Conservation (phyloP, 1,284 basidiomycete genomes). For the Ustilago trichophora region DNA sequence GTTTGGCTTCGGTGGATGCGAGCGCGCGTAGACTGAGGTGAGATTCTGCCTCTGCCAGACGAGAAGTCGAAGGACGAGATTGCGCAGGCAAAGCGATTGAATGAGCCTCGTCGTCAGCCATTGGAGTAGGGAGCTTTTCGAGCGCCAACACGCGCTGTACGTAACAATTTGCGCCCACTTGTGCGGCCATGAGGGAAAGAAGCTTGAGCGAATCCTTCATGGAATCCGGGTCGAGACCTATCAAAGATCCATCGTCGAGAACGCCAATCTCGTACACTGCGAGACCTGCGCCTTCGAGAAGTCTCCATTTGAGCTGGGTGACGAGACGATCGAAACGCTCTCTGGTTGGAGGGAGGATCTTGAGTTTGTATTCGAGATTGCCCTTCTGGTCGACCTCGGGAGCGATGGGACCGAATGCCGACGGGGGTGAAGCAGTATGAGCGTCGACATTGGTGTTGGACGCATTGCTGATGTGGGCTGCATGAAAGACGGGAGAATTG, state of each 20-base stretch:
- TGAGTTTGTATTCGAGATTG: slow-evolving; percentile 66
- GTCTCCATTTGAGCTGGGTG: slow-evolving; percentile 65
- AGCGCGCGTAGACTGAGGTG: slow-evolving; percentile 30
- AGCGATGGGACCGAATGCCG: slow-evolving; percentile 42
- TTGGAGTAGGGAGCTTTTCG: too few species aligned
- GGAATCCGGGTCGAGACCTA: slow-evolving; percentile 53
- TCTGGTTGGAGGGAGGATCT: slow-evolving; percentile 58
- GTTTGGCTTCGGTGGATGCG: slow-evolving; percentile 3
- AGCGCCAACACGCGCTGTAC: slow-evolving; percentile 35
- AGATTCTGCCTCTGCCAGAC: slow-evolving; percentile 2
- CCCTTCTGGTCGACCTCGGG: slow-evolving; percentile 63
- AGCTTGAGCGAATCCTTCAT: slow-evolving; percentile 59
- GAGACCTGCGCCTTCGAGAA: slow-evolving; percentile 61
- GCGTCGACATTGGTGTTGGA: not conserved
- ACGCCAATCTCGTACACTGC: slow-evolving; percentile 65
- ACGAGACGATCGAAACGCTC: slow-evolving; percentile 63
- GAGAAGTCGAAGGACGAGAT: not conserved
- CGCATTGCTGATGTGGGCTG: too few species aligned
- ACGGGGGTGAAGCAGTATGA: slow-evolving; percentile 9
- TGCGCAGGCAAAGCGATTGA: too few species aligned
- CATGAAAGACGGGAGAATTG: slow-evolving; percentile 19
- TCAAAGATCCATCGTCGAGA: slow-evolving; percentile 62
- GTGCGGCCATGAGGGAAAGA: slow-evolving; percentile 54
- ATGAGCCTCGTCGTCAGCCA: too few species aligned
- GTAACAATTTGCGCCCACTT: slow-evolving; percentile 47